Evolutionary conservation across 768 basidiomycete species (phyloP).

Genomic region (Russula olivacea): DNA sequence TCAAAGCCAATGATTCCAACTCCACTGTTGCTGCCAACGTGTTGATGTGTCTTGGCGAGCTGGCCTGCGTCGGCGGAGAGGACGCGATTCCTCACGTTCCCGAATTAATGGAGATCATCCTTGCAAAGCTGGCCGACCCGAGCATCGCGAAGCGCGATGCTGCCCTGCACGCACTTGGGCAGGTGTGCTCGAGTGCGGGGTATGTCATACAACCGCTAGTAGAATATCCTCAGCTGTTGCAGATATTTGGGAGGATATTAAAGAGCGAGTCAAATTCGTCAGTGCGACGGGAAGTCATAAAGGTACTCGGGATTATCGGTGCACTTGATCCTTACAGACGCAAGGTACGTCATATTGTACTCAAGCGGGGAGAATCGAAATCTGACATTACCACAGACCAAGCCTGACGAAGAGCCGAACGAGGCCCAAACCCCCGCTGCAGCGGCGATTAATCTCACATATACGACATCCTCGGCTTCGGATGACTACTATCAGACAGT

Average conservation of each 20-base stretch:
- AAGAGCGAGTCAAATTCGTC: constrained; percentile 67
- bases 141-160: constrained; percentile 87
- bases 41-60: constrained; percentile 89
- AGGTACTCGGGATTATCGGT: constrained; percentile 92
- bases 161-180: constrained; percentile 88
- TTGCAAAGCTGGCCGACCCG: constrained; percentile 84
- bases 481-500: constrained; percentile 98
- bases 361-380: neutral
- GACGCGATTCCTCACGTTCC: constrained; percentile 79
- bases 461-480: constrained; percentile 56
- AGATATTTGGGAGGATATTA: constrained; percentile 76
- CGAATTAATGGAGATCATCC: constrained; percentile 85
- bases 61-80: constrained; percentile 89
- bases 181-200: constrained; percentile 91
- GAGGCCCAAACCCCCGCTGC: constrained; percentile 48
- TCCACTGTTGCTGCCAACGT: constrained; percentile 88
- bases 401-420: constrained; percentile 55
- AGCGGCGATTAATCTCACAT: constrained; percentile 63
- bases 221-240: constrained; percentile 88
- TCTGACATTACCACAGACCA: constrained; percentile 35
- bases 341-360: constrained; percentile 51
- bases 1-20: constrained; percentile 81
- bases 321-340: constrained; percentile 94
- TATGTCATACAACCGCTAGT: constrained; percentile 89
- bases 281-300: constrained; percentile 84